A percentile compares a stretch with the other conserved stretches of the same genome.
Evolutionary conservation across 1,284 basidiomycete species (phyloP).

Genomic region (Exobasidium cylindrosporum): DNA sequence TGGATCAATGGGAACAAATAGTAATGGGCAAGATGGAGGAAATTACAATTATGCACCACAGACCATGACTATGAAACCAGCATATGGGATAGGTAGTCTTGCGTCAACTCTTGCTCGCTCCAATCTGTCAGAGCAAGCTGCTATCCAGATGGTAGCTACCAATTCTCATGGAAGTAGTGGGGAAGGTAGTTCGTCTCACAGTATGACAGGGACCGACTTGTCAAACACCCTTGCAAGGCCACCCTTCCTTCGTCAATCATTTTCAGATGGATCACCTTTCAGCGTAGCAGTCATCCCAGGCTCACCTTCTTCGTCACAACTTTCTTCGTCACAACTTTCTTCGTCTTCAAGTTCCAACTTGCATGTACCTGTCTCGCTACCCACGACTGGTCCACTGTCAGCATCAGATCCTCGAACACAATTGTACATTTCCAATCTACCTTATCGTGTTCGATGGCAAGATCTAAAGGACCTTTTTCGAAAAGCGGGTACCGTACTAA

Average conservation of each 20-base stretch:
- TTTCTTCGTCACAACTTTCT: constrained; percentile 11
- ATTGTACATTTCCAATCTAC: constrained; percentile 54
- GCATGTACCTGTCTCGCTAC: background rate
- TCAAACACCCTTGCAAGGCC: constrained; percentile 17
- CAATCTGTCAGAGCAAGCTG: background rate
- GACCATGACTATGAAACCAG: no score
- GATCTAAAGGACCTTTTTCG: constrained; percentile 56
- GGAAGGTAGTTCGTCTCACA: background rate
- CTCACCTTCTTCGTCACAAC: constrained; percentile 5
- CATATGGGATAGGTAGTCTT: background rate
- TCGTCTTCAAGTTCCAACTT: constrained; percentile 21
- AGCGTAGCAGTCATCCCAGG: background rate
- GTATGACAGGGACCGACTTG: background rate
- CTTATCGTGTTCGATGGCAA: constrained; percentile 56
- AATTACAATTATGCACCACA: no score
- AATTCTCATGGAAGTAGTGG: background rate
- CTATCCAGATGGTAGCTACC: background rate
- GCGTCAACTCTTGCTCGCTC: background rate
- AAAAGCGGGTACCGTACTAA: constrained; percentile 56
- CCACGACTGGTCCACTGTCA: constrained; percentile 34
- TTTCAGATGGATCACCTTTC: constrained; percentile 21
- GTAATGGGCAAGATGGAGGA: no score
- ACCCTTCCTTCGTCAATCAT: constrained; percentile 29
- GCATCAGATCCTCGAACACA: constrained; percentile 76
- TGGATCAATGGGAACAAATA: no score